Evolutionary conservation across 176 grass and related monocot species (phyloP), one percentile per base, ranked within the genome.

Genomic region (Urochloa ruziziensis): DNA sequence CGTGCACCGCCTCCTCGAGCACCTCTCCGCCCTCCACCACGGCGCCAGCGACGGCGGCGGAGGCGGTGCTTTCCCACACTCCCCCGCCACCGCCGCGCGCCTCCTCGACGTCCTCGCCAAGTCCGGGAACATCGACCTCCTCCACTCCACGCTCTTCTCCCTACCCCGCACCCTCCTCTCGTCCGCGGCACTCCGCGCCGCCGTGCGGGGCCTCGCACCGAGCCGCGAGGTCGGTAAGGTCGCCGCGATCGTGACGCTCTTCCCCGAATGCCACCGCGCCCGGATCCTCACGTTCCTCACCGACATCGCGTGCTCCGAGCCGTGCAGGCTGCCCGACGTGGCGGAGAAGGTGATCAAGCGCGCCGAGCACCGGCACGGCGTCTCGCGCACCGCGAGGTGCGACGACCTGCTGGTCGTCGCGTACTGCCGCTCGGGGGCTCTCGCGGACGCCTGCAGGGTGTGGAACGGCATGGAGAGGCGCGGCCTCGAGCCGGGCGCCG

Each of bases 1-100:
- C 79, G 89, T 97, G 79, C 87, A 91, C 46, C 87, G 94, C 52
- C 78, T 97, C 89, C 94, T 94, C 43, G 82, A 34, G 24, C 88
- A 87, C 87, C 89, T 97, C 84, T 80, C 82, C 78, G 73, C 68
- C 29, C 75, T 15, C 85, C 87, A 89, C 68, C 0, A 0, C 28
- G 18, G 29, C 3, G 70, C 15, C 27, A 16, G 46, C 70, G 17
- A 1, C 46, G 17, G 43, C 40, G 27, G 10, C 3, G 87, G 67
- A 9, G 17, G 43, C 40, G 27, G 10, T 4, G 87, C 62, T 8
- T 94, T 97, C 84, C 42, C 87, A 23, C 91, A 94, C 79, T 88
- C 91, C 82, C 85, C 94, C 4, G 54, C 80, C 82, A 88, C 91
- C 54, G 86, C 91, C 46, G 78, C 87, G 24, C 89, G 87, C 46